Evolutionary conservation across 495 filamentous ascomycete genomes (phyloP).

Genomic region (Penicillium robsamsonii): DNA sequence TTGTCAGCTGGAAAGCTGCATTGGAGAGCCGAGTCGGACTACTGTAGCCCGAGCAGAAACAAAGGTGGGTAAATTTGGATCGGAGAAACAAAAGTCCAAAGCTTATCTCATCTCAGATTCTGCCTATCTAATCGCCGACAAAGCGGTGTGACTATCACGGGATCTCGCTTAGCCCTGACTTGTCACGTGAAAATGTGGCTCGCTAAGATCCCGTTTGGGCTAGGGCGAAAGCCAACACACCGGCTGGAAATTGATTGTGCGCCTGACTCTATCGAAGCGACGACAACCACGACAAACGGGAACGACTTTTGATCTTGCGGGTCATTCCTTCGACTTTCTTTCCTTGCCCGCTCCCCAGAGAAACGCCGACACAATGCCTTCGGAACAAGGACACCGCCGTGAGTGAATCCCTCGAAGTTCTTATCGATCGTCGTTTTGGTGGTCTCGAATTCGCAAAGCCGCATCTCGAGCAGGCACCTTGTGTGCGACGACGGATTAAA

Average conservation of each 20-base stretch:
- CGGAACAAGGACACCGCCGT: slow-evolving; percentile 81
- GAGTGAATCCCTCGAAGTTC: slow-evolving; percentile 45
- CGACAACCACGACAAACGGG: slow-evolving; percentile 52
- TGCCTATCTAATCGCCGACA: neutral
- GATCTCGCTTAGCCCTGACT: slow-evolving; percentile 41
- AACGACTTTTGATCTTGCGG: slow-evolving; percentile 49
- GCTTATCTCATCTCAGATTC: slow-evolving; percentile 1
- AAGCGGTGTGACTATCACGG: slow-evolving; percentile 31
- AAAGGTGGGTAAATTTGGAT: slow-evolving; percentile 5
- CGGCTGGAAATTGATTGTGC: slow-evolving; percentile 46
- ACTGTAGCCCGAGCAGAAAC: slow-evolving; percentile 37
- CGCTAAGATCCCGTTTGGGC: slow-evolving; percentile 41
- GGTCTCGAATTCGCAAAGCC: slow-evolving; percentile 14
- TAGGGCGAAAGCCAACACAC: slow-evolving; percentile 45
- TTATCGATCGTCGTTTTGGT: slow-evolving; percentile 17
- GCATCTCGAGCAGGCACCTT: slow-evolving; percentile 16
- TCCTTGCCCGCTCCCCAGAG: slow-evolving; percentile 49
- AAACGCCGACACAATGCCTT: slow-evolving; percentile 69
- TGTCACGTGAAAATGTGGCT: slow-evolving; percentile 10
- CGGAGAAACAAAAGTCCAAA: neutral
- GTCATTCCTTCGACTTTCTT: slow-evolving; percentile 51
- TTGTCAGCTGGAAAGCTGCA: slow-evolving; percentile 24
- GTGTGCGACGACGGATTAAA: slow-evolving; percentile 6
- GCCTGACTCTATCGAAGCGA: slow-evolving; percentile 47
- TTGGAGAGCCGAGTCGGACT: slow-evolving; percentile 26